A percentile compares a stretch with the other conserved stretches of the same genome.
phyloP scores from a whole-genome alignment of 768 basidiomycete species.

The Tulasnella sp. region DNA sequence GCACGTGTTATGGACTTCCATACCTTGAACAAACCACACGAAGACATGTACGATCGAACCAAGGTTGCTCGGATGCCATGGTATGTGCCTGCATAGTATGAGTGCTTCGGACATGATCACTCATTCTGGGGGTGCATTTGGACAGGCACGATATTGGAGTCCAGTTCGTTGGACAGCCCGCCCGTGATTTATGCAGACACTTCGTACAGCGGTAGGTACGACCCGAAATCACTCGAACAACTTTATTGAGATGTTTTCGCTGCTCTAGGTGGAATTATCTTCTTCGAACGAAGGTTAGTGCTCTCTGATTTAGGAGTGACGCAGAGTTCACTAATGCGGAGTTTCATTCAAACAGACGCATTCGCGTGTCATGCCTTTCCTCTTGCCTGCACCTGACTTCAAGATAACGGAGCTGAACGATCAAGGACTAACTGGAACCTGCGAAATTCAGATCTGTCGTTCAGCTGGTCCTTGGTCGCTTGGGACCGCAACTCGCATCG shows the following conservation, averaged over 20 bases:
- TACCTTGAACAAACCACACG: constrained; percentile 74
- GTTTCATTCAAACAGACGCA: constrained; percentile 53
- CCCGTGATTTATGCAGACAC: constrained; percentile 86
- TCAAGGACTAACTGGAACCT: constrained; percentile 84
- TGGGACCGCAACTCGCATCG: constrained; percentile 72
- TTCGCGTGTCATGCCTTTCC: constrained; percentile 80
- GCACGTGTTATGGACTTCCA: constrained; percentile 80
- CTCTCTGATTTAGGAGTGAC: not conserved
- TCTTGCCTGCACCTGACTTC: constrained; percentile 90
- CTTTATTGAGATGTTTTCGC: not conserved
- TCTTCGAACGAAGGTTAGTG: constrained; percentile 73
- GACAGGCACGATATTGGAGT: constrained; percentile 90
- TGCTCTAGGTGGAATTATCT: constrained; percentile 82
- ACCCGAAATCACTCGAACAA: not conserved
- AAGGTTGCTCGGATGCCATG: constrained; percentile 95
- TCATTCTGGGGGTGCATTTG: not conserved
- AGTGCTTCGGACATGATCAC: not conserved
- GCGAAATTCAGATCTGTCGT: constrained; percentile 93
- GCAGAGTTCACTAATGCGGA: not conserved
- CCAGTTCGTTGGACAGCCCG: constrained; percentile 94
- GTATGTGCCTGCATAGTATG: constrained; percentile 33
- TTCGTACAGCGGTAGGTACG: constrained; percentile 70
- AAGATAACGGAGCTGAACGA: constrained; percentile 63
- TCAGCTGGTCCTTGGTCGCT: constrained; percentile 95
- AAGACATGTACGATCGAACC: constrained; percentile 88